These are phyloP conservation scores for Suhomyces pyralidae DNA, from an alignment of 805 yeast species.

Conservation along the genomic window DNA sequence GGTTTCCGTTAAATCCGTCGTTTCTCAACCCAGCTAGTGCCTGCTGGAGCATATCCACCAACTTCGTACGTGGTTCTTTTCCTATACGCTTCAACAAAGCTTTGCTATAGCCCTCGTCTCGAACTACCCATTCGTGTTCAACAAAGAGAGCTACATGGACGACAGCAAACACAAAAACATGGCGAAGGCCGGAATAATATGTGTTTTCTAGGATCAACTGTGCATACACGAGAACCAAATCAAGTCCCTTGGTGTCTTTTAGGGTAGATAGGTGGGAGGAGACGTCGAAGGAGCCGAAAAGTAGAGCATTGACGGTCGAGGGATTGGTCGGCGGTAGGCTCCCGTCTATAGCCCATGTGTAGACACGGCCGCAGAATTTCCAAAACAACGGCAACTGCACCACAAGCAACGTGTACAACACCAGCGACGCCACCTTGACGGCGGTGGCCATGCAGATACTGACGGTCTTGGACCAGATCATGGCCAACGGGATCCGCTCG, in stretches of 20 bases:
- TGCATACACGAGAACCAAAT: conserved; percentile 15
- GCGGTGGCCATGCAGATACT: conserved; percentile 12
- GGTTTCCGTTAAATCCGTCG: conserved; percentile 19
- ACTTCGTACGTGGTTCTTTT: conserved; percentile 43
- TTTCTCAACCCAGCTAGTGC: conserved; percentile 24
- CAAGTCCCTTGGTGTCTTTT: not conserved
- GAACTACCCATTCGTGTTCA: conserved; percentile 67
- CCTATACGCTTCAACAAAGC: conserved; percentile 61
- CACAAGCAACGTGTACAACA: conserved; percentile 36
- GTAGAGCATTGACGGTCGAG: conserved; percentile 28
- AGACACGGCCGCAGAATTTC: conserved; percentile 51
- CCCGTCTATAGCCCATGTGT: conserved; percentile 57
- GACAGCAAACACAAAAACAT: conserved; percentile 39
- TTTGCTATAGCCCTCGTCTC: conserved; percentile 66
- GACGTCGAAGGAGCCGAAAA: conserved; percentile 37
- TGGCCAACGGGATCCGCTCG: conserved; percentile 49
- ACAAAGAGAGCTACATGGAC: conserved; percentile 48
- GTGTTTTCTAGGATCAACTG: conserved; percentile 28
- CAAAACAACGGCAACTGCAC: conserved; percentile 59
- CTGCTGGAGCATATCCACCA: conserved; percentile 36
- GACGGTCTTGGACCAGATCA: conserved; percentile 43
- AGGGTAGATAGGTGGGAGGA: conserved; percentile 7
- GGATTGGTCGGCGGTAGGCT: conserved; percentile 40
- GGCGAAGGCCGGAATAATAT: conserved; percentile 36
- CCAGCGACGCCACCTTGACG: conserved; percentile 19